Evolutionary conservation across 2,329 filamentous ascomycete genomes (phyloP), one percentile per base, ranked within the genome.

Genomic region (Xylariaceae sp.): DNA sequence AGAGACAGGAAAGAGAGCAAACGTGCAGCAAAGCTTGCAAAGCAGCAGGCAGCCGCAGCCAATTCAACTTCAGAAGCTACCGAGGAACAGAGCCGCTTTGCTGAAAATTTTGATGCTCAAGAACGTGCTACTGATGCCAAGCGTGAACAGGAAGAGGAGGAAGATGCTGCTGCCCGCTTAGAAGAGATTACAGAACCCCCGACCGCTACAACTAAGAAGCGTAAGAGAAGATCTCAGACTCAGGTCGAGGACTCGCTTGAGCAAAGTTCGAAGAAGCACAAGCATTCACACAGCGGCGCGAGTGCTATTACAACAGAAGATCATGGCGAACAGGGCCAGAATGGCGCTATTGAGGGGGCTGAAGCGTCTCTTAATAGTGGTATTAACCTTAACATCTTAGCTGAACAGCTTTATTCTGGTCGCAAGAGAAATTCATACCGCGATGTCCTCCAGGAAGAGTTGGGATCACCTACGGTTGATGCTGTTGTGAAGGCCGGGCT

Each of bases 361-460:
- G 40, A 44, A 28, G 21, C 14, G 14, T 47, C 47, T 12, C 12
- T 12, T 6, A 24, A 53, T 31, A 16, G 31, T 12, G 28, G 45
- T 17, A 57, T 55, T 28, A 56, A 61, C 9, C 66, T 69, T 8
- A 65, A 66, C n/a, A 53, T 65, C 28, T 37, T 68, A 12, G 67
- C 64, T 2, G 58, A 68, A 44, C 62, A 64, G 12, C 55, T 68
- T 31, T 69, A 69, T 46, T 58, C 60, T 3, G 46, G 57, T 16
- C 68, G 58, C 28, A 63, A 64, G 29, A 60, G 56, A 17, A 60
- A 45, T 28, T 28, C 44, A 1, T 36, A 34, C 28, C 5, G 34
- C n/a, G 21, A 60, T 31, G 24, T 14, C 45, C n/a, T 26, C 12
- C 41, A 52, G 16, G 36, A 47, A 34, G 26, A 43, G 7, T 45